Conservation (phyloP, 768 basidiomycete species). For the Tulasnella sp. region DNA sequence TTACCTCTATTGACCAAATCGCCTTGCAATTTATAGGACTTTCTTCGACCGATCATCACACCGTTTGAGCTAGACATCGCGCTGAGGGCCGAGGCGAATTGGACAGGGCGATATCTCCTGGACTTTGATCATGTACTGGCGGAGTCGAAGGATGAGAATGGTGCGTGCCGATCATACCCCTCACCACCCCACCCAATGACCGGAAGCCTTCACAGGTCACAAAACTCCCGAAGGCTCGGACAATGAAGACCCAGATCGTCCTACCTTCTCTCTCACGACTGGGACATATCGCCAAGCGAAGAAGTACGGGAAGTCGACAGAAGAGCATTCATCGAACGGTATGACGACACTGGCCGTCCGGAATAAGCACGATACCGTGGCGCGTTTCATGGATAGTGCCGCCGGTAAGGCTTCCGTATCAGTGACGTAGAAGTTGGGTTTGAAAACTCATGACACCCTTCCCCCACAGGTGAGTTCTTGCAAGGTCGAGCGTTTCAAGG, state of each 20-base stretch:
- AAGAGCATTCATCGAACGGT: neutral
- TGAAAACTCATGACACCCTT: neutral
- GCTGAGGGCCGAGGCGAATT: slow-evolving; percentile 54
- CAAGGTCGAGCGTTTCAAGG: slow-evolving; percentile 68
- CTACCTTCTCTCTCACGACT: slow-evolving; percentile 75
- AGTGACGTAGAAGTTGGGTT: too few relatives aligned
- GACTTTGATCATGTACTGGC: slow-evolving; percentile 55
- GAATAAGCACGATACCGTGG: slow-evolving; percentile 51
- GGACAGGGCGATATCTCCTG: slow-evolving; percentile 70
- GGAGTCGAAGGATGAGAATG: neutral
- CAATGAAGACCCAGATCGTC: slow-evolving; percentile 51
- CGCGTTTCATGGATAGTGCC: slow-evolving; percentile 50
- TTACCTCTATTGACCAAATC: neutral
- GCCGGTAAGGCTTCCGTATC: too few relatives aligned
- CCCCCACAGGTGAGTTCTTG: slow-evolving; percentile 69
- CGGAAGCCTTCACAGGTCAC: neutral
- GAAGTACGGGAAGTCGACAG: slow-evolving; percentile 38
- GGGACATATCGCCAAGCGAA: slow-evolving; percentile 76
- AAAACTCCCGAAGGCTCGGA: slow-evolving; percentile 20
- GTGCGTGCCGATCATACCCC: neutral
- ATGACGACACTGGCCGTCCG: slow-evolving; percentile 29
- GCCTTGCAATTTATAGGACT: slow-evolving; percentile 48
- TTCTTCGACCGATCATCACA: slow-evolving; percentile 81
- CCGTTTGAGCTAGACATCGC: slow-evolving; percentile 86
- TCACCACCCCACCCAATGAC: too few relatives aligned